Percentiles rank a stretch among this genome's conserved stretches.
Evolutionary conservation across 192 early-diverging fungal species (phyloP).

Genomic region (Cladochytrium replicatum): DNA sequence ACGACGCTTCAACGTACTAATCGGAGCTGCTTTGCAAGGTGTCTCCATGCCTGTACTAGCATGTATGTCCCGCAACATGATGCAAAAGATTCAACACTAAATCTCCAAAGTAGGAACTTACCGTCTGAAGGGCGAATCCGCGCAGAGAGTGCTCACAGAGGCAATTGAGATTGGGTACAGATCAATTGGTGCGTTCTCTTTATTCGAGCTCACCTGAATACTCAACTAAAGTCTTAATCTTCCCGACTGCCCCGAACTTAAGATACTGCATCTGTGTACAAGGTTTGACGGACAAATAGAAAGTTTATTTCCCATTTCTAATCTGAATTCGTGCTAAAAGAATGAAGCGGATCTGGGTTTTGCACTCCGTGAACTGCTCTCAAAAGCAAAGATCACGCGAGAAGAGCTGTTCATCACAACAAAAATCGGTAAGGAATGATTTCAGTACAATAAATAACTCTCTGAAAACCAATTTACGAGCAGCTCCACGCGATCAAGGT

Average conservation of each 20-base stretch:
- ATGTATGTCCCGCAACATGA: too few species aligned
- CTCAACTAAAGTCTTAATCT: background rate
- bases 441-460: background rate
- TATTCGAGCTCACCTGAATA: background rate
- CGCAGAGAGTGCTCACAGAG: conserved; percentile 4
- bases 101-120: conserved; percentile 27
- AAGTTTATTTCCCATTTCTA: background rate
- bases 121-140: conserved; percentile 9
- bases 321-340: background rate
- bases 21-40: too few species aligned
- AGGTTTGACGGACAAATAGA: conserved; percentile 3
- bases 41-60: too few species aligned
- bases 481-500: conserved; percentile 24
- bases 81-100: too few species aligned
- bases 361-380: conserved; percentile 9
- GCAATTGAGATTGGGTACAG: conserved; percentile 14
- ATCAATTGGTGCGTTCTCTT: conserved; percentile 5
- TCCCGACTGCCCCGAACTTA: too few species aligned
- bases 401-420: conserved; percentile 31
- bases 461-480: background rate
- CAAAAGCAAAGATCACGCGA: conserved; percentile 1
- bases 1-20: too few species aligned
- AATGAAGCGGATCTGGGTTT: conserved; percentile 27
- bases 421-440: conserved; percentile 13
- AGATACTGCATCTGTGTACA: conserved; percentile 21